Evolutionary conservation across 345 rosid genomes (phyloP), one percentile per base, ranked within the genome.

Genomic region (Citrus hindsii): DNA sequence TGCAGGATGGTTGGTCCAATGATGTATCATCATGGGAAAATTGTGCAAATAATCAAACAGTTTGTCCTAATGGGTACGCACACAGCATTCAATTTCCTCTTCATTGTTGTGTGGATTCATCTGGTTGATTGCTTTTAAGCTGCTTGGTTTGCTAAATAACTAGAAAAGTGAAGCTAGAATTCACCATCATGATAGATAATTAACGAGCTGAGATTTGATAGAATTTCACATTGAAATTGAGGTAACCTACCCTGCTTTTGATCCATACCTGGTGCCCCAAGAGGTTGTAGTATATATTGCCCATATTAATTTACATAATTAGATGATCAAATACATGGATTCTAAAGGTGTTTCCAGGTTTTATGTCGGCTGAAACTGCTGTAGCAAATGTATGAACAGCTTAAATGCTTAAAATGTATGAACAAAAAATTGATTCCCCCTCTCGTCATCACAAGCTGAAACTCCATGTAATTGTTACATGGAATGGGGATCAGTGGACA

Each of bases 11-110:
- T 76, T 91, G 97, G 98, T 84, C 87, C 80, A 84, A 90, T 78
- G 85, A 86, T 51, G 68, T 83, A 73, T 71, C 90, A 3, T 75
- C 66, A 21, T 95, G 96, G 98, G 89, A 84, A 79, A 51, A 79
- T 69, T 95, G 98, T 78, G 76, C 63, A 71, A 7, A 76, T 60
- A 83, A 92, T 83, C 69, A 79, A 53, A 92, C 91, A 12, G 90
- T 85, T 30, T 95, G 99, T 81, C 97, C 99, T 27, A 83, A 95
- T 80, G 71, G 55, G 98, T 95, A 86, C 86, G 94, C 81, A 21
- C 14, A 58, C 60, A 69, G 38, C 59, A 68, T 53, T 48, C 40
- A 12, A 16, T n/a, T 37, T 51, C 42, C 60, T 55, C 67, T 28
- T 67, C 67, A 30, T 25, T 4, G 28, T 35, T 67, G 38, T 37